Evolutionary conservation across 1,139 yeast genomes (phyloP), one percentile per base, ranked within the genome.

Genomic region (Zygosaccharomyces sapae): DNA sequence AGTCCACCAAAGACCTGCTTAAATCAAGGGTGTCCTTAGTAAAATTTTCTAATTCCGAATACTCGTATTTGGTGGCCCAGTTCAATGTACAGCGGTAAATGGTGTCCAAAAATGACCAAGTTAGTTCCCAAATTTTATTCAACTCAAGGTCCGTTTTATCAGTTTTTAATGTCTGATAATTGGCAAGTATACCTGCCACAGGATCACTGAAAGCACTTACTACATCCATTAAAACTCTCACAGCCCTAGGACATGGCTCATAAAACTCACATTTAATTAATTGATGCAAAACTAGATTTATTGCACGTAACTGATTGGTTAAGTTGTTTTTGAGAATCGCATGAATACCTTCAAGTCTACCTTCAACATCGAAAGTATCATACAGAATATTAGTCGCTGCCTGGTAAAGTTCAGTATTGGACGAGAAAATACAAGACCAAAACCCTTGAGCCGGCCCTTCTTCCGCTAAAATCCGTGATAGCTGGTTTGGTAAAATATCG

Each of bases 11-110:
- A 2, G 74, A 68, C 54, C 83, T 83, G 55, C 96, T 83, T 43
- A 86, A 73, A 55, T 90, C 97, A 45, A 89, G 72, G 0, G 88
- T 83, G 63, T 89, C 96, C 63, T 95, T 79, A 13, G 96, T 86
- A 56, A 88, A 89, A 52, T 86, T 94, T 43, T 84, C 75, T 61
- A 87, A 71, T 44, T 76, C 76, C 0, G 74, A 74, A 31, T 79
- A 72, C 41, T 77, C 79, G 58, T 81, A 83, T 34, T 71, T 68
- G 3, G 73, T 65, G 0, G 95, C 88, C 97, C 97, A 90, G 5
- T 66, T 64, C 19, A 86, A 71, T 1, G 95, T 86, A 47, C 79
- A 75, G 38, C 73, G 71, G 56, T 85, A 89, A 3, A 87, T 76
- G 74, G 83, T 75, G 40, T 79, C 78, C 53, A 90, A 68, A 55